phyloP scores from a whole-genome alignment of 305 asterid genomes.

The Fraxinus velutina region DNA sequence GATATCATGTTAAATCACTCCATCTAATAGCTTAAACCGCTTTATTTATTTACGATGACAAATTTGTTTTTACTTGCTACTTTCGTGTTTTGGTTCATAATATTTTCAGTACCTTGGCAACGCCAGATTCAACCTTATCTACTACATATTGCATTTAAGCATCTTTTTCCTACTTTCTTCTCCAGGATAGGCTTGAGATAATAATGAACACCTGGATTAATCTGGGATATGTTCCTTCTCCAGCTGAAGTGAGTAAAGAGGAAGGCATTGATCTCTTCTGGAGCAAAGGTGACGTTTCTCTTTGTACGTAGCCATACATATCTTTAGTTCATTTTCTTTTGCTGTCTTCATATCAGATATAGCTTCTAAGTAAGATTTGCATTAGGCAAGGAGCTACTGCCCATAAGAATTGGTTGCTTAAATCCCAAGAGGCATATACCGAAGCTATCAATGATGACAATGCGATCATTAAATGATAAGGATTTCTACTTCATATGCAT shows the following conservation, averaged over 20 bases:
- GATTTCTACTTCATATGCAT: conserved; percentile 64
- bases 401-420: conserved; percentile 80
- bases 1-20: neutral
- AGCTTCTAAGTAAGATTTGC: conserved; percentile 29
- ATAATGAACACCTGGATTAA: conserved; percentile 64
- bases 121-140: neutral
- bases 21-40: neutral
- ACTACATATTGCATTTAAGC: conserved; percentile 5
- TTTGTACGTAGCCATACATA: neutral
- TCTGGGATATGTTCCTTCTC: conserved; percentile 63
- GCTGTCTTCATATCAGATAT: conserved; percentile 15
- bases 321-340: conserved; percentile 2
- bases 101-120: neutral
- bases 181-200: conserved; percentile 86
- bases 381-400: conserved; percentile 61
- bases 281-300: conserved; percentile 50
- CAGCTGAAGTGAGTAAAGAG: conserved; percentile 78
- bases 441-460: conserved; percentile 49
- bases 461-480: conserved; percentile 45
- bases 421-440: conserved; percentile 50
- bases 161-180: conserved; percentile 11
- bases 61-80: neutral
- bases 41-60: neutral
- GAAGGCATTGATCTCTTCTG: conserved; percentile 61
- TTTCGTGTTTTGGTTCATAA: neutral